Conservation (phyloP, 2,329 filamentous ascomycete species). For the Nothophaeocryptopus gaeumannii region DNA sequence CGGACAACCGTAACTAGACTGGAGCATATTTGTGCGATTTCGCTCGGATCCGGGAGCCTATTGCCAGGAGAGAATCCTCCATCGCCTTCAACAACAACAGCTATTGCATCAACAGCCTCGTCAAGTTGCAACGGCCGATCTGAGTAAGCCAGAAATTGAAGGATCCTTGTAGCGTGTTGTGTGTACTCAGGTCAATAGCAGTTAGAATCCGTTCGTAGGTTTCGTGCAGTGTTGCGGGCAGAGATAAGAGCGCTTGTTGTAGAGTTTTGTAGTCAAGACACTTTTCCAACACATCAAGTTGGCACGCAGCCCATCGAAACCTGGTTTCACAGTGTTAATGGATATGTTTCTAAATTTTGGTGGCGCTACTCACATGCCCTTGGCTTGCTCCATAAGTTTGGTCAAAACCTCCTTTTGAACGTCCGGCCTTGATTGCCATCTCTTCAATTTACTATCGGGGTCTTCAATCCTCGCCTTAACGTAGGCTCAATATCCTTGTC, state of each 20-base stretch:
- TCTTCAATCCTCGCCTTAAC: no score
- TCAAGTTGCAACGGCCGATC: slow-evolving; percentile 16
- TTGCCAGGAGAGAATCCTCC: slow-evolving; percentile 16
- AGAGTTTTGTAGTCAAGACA: slow-evolving; percentile 20
- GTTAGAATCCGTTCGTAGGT: slow-evolving; percentile 29
- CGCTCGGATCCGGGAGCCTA: no score
- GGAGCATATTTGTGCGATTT: no score
- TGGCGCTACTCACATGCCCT: no score
- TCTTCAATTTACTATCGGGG: no score
- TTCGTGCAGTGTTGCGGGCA: slow-evolving; percentile 27
- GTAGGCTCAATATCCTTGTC: no score
- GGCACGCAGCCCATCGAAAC: slow-evolving; percentile 31
- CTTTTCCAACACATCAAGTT: slow-evolving; percentile 27
- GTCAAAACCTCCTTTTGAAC: no score
- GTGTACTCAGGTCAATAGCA: slow-evolving; percentile 14
- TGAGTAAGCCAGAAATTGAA: slow-evolving; percentile 25
- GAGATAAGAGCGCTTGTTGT: slow-evolving; percentile 13
- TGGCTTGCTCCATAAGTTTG: no score
- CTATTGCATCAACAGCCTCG: slow-evolving; percentile 23
- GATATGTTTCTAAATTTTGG: no score
- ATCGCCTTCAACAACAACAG: slow-evolving; percentile 16
- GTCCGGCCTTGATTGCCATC: no score
- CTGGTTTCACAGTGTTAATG: no score
- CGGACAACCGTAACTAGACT: slow-evolving; percentile 10
- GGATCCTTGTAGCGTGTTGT: slow-evolving; percentile 16